Evolutionary conservation across 108 stramenopile species (phyloP).

Genomic region (Epithemia pelagica): DNA sequence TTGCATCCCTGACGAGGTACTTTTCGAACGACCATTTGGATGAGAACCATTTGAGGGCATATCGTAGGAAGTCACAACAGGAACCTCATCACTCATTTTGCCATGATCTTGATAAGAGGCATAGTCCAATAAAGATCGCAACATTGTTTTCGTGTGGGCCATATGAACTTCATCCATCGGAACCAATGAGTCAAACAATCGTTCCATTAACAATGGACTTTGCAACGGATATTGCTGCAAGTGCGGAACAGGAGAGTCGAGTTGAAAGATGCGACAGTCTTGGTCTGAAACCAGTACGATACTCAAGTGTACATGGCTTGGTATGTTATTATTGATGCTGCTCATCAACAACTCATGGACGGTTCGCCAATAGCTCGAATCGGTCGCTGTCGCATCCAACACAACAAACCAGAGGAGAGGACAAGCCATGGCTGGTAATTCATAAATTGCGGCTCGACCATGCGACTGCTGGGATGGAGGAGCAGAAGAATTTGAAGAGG

Average conservation of each 20-base stretch:
- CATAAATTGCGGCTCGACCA: background rate
- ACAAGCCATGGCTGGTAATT: slow-evolving; percentile 35
- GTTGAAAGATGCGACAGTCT: slow-evolving; percentile 5
- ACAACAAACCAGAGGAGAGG: slow-evolving; percentile 53
- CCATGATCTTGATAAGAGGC: background rate
- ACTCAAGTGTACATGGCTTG: slow-evolving; percentile 36
- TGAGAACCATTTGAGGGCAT: slow-evolving; percentile 11
- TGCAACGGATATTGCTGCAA: slow-evolving; percentile 3
- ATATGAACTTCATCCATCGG: slow-evolving; percentile 24
- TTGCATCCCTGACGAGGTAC: slow-evolving; percentile 13
- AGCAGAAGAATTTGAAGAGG: background rate
- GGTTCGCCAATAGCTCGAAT: slow-evolving; percentile 2
- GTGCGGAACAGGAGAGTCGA: slow-evolving; percentile 5
- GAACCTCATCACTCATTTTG: background rate
- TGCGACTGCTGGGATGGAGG: slow-evolving; percentile 4
- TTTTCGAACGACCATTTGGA: background rate
- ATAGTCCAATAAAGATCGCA: slow-evolving; percentile 34
- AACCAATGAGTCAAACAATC: slow-evolving; percentile 9
- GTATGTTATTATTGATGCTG: slow-evolving; percentile 31
- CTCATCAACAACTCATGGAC: background rate
- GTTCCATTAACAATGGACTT: background rate
- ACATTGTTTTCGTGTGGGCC: slow-evolving; percentile 26
- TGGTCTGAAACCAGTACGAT: slow-evolving; percentile 8
- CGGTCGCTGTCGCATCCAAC: slow-evolving; percentile 30
- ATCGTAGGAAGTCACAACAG: background rate